Base-by-base conservation (phyloP, 148 eudicot genomes). In the Chenopodium berlandieri region DNA sequence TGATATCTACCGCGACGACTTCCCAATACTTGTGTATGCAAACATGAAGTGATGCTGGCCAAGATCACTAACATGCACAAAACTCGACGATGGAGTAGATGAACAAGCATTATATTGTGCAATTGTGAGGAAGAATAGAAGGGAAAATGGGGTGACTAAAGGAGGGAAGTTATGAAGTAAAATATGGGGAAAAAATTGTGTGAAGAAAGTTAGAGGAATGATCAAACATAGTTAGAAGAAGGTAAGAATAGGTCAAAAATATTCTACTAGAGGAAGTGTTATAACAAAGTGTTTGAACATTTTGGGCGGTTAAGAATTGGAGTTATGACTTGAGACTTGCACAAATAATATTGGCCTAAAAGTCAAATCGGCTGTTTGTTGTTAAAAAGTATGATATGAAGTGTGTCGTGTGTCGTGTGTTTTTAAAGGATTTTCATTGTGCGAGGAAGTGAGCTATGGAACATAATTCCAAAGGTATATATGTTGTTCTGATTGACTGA, bases 21-120 rank as follows among this genome's bases (percentile, higher is more conserved):
- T 78, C 74, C 86, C 54, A 48, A 7, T 23, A 67, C 80, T 73
- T 62, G 85, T 75, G 81, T n/a, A 17, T 82, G 73, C 44, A 88
- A 78, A 34, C 85, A 80, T 75, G 83, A 82, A 40, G 82, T 69
- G 67, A 84, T 69, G 67, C 80, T 75, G 19, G 82, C 80, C 22
- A 73, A 78, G 25, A 84, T 67, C 6, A 84, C 23, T 37, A 86
- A 52, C 75, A 77, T 37, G 83, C 37, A 52, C 6, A 84, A 16
- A 50, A 77, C 46, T 7, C 75, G 80, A 17, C 77, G 30, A 14
- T 77, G 8, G 22, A n/a, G 31, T 44, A 71, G 71, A 34, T 44
- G 60, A 80, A 62, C 40, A 34, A 58, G 50, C 86, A 46, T 80
- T 60, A 12, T 34, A 32, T 37, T 75, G 17, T 75, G 67, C 5